Base-by-base conservation (phyloP, 129 eudicot species). In the Flaveria sonorensis region DNA sequence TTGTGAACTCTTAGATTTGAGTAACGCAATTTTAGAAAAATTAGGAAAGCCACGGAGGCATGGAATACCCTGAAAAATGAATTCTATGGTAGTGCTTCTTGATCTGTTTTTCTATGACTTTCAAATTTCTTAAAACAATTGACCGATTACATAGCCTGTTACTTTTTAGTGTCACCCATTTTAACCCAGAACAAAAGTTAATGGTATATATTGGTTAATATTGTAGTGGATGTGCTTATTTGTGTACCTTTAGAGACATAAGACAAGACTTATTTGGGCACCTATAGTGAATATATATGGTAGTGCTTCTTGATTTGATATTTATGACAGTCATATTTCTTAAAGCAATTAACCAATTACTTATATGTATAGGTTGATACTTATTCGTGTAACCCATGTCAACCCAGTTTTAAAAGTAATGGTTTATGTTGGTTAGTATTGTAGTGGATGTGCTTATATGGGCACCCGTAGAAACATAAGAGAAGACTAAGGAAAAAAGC, bases 1-100 rank as follows among this genome's bases (percentile, higher is more conserved):
- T 46, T 21, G 23, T 59, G 65, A 56, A 73, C 39, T 73, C 55
- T 36, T 21, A 43, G 13, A 73, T 23, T 55, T 20, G 55, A 56
- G 51, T 36, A 13, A 73, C 18, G 5, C 77, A 55, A 19, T 19
- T 14, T 59, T 20, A 23, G 65, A 55, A 36, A 42, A 72, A 39
- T 11, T n/a, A 9, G 20, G 77, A 53, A 55, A 36, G n/a, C 43
- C 4, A 52, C 0, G 30, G 40, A 36, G 40, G 40, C 40, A 4
- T 36, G 7, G 7, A 56, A 56, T 56, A 15, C 23, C 24, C 24
- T 18, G 12, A 53, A 18, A 18, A 18, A 6, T 53, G 24, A 18
- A 18, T 53, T 53, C 40, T 18, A 53, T 53, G 60, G 24, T 53
- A 53, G 12, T 53, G 60, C 60, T 53, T 53, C 60, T 53, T 53